phyloP scores from a whole-genome alignment of 2,329 filamentous ascomycete species.

The Colletotrichum echinochloae region DNA sequence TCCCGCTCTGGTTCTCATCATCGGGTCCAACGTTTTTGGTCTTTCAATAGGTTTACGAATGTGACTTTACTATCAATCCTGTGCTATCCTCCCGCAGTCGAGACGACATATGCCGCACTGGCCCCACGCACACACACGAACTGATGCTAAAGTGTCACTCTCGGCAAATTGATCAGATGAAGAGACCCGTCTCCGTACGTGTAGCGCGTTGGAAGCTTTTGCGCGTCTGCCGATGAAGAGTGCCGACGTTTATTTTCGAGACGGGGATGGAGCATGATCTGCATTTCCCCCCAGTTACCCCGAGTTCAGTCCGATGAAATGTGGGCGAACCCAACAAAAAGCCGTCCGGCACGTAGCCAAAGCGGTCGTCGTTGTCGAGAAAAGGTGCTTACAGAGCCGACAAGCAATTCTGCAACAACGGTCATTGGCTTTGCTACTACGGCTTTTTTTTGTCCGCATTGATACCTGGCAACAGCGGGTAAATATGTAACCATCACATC shows the following conservation, averaged over 20 bases:
- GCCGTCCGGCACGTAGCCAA: neutral
- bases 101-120: neutral
- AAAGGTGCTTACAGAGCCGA: neutral
- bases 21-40: neutral
- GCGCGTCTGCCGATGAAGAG: slow-evolving; percentile 10
- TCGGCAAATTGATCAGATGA: neutral
- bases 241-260: slow-evolving; percentile 26
- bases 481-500: slow-evolving; percentile 20
- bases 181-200: neutral
- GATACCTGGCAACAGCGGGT: neutral
- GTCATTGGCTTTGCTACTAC: neutral
- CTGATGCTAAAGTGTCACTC: neutral
- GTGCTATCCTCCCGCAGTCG: neutral
- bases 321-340: neutral
- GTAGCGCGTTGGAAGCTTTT: neutral
- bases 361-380: neutral
- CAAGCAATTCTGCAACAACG: neutral
- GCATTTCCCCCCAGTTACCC: slow-evolving; percentile 17
- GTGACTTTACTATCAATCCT: neutral
- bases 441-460: neutral
- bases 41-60: neutral
- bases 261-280: slow-evolving; percentile 10
- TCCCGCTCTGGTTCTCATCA: neutral
- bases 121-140: slow-evolving; percentile 7
- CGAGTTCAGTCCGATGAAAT: neutral